These are phyloP conservation scores for Cryphonectria carpinicola DNA, from an alignment of 2,329 filamentous ascomycete genomes.

Conservation along the genomic window DNA sequence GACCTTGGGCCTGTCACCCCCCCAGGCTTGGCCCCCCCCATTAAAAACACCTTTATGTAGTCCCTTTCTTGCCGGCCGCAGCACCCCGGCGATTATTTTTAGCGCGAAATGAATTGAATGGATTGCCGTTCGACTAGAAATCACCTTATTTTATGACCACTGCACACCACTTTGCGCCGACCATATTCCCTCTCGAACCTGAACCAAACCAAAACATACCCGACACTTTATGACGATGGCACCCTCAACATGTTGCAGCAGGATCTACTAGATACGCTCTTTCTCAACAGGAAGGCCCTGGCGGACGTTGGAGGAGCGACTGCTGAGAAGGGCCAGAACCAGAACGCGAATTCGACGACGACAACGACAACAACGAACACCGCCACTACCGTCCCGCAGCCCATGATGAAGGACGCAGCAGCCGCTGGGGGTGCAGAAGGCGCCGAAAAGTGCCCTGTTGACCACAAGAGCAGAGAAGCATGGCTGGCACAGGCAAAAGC, in stretches of 20 bases:
- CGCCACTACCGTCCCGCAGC: too few relatives aligned
- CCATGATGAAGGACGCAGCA: slow-evolving; percentile 12
- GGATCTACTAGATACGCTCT: slow-evolving; percentile 27
- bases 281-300: slow-evolving; percentile 27
- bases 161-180: background rate
- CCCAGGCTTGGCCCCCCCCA: background rate
- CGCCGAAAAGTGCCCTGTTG: slow-evolving; percentile 74
- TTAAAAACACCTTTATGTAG: background rate
- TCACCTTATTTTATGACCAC: background rate
- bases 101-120: background rate
- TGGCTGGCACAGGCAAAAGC: slow-evolving; percentile 76
- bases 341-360: background rate
- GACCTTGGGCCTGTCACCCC: background rate
- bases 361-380: background rate
- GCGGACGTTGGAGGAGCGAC: slow-evolving; percentile 21
- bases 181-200: background rate
- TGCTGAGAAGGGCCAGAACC: background rate
- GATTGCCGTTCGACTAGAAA: background rate
- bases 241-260: slow-evolving; percentile 26
- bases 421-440: slow-evolving; percentile 13
- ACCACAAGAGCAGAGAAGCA: slow-evolving; percentile 83
- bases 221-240: slow-evolving; percentile 10
- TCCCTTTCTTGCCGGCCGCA: background rate
- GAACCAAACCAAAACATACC: background rate
- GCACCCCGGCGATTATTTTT: background rate